These are phyloP conservation scores for Torulaspora indica DNA, from an alignment of 805 yeast species.

Conservation along the genomic window DNA sequence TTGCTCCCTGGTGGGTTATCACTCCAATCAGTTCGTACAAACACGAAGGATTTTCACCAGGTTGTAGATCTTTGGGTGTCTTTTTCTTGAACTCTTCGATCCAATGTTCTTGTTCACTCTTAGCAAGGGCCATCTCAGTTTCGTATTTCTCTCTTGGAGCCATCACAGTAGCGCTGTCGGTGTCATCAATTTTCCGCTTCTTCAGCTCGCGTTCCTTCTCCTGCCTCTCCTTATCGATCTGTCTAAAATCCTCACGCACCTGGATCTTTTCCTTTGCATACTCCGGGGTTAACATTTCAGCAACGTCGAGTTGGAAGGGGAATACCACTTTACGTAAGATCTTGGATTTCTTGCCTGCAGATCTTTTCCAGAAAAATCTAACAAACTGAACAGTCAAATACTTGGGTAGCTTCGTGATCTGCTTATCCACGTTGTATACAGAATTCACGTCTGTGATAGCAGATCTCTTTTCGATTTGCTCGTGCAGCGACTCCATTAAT, in stretches of 20 bases:
- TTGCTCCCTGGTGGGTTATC: conserved; percentile 89
- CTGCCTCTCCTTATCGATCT: conserved; percentile 65
- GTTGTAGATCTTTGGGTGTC: conserved; percentile 44
- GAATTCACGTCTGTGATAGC: conserved; percentile 66
- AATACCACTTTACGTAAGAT: conserved; percentile 90
- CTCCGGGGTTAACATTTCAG: conserved; percentile 79
- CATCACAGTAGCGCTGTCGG: conserved; percentile 23
- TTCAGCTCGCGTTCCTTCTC: conserved; percentile 70
- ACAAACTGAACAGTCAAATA: conserved; percentile 87
- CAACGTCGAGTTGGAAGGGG: conserved; percentile 86
- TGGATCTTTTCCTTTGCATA: conserved; percentile 62
- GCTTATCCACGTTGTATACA: conserved; percentile 53
- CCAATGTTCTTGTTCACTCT: conserved; percentile 51
- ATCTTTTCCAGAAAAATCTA: conserved; percentile 93
- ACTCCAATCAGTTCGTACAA: conserved; percentile 79
- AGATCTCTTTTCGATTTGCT: conserved; percentile 71
- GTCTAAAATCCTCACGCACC: conserved; percentile 71
- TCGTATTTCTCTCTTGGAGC: conserved; percentile 54
- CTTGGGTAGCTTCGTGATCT: conserved; percentile 77
- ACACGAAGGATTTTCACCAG: conserved; percentile 80
- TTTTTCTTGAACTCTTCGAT: conserved; percentile 41
- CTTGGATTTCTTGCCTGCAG: conserved; percentile 84
- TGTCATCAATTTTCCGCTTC: conserved; percentile 42
- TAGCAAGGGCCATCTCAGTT: conserved; percentile 43
- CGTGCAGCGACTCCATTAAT: conserved; percentile 64